A percentile compares a stretch with the other conserved stretches of the same genome.
Conservation (phyloP, 768 basidiomycete species). For the Calocera cornea region DNA sequence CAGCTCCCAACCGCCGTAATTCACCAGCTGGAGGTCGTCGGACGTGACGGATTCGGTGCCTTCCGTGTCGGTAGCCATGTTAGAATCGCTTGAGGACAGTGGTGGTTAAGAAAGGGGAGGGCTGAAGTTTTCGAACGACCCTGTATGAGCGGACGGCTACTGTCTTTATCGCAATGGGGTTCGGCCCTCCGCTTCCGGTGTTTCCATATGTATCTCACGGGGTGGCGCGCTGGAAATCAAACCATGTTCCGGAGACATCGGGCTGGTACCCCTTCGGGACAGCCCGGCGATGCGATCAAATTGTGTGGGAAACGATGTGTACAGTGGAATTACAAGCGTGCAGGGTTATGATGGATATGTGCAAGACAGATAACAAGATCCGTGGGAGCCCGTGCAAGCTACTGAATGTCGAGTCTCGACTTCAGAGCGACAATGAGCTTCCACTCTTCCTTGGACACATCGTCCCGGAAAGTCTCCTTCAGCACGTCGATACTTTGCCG, state of each 20-base stretch:
- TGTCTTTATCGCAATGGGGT: background rate
- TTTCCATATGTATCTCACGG: no score
- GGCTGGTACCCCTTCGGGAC: no score
- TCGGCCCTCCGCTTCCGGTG: background rate
- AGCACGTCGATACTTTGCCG: slow-evolving; percentile 90
- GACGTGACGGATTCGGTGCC: background rate
- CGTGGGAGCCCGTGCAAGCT: background rate
- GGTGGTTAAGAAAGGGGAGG: background rate
- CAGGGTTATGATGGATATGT: background rate
- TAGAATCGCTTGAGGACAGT: background rate
- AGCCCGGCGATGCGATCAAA: no score
- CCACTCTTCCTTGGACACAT: slow-evolving; percentile 89
- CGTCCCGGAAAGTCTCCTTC: slow-evolving; percentile 79
- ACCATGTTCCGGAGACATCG: no score
- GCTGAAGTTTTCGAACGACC: background rate
- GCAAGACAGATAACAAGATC: background rate
- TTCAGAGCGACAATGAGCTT: slow-evolving; percentile 79
- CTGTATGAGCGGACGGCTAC: background rate
- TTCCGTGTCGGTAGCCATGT: background rate
- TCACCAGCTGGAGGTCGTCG: slow-evolving; percentile 49
- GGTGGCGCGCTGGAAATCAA: no score
- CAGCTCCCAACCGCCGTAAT: slow-evolving; percentile 18
- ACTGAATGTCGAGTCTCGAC: slow-evolving; percentile 17
- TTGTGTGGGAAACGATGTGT: background rate
- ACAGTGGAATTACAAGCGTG: background rate